Evolutionary conservation across 257 asterid genomes (phyloP), one percentile per base, ranked within the genome.

Genomic region (Ehretia macrophylla): DNA sequence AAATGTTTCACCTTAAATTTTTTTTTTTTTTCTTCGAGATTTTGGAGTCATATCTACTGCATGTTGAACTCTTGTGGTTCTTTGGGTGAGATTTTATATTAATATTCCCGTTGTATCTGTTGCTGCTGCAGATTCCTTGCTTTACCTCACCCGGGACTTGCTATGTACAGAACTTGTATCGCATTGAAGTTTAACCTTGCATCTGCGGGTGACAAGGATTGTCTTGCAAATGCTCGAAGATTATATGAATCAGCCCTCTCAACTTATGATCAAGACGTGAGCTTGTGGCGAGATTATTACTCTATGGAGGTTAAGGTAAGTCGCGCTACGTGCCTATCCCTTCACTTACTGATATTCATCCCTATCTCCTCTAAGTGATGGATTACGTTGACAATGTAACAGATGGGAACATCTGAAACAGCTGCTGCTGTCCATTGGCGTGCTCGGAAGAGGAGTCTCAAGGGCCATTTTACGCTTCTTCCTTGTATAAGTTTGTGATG

Each of bases 381-480:
- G 1, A 50, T 61, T 22, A n/a, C 32, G 55, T 57, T n/a, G 20
- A 59, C 58, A 50, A 42, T 51, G 19, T 67, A 53, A 66, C 91
- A 93, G 99, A 67, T 85, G 79, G 96, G 99, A 69, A 81, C 90
- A 14, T 73, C 96, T 5, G 97, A 86, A 76, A 81, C 89, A 59
- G 95, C 96, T 14, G 96, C 96, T 51, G 89, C 94, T 44, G 84
- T 93, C 65, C 81, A 77, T 63, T 93, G 99, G 99, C 97, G 96
- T 21, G 94, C 99, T 10, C 70, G 70, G 72, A 93, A 93, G 72
- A n/a, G n/a, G 72, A 69, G 79, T 19, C 81, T 82, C 9, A 80
- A 85, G 65, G 62, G 57, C 63, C 38, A 50, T 56, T 53, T 70
- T n/a, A n/a, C n/a, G n/a, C n/a, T n/a, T n/a, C n/a, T n/a, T n/a